A percentile compares a stretch with the other conserved stretches of the same genome.
Evolutionary conservation across 306 rosid genomes (phyloP).

Genomic region (Medicago arabica): DNA sequence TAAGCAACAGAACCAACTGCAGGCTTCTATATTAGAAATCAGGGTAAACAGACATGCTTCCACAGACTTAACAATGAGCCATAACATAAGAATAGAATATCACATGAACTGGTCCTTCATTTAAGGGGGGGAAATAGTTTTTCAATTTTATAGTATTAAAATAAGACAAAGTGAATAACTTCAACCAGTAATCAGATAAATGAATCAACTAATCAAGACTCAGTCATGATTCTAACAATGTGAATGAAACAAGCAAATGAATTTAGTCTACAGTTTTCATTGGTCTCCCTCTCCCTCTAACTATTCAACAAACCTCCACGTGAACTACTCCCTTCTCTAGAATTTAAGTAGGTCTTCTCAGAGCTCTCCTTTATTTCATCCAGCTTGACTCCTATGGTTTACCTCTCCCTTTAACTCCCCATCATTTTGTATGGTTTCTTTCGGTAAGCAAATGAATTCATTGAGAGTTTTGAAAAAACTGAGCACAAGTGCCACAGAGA

Average conservation of each 20-base stretch:
- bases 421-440: constrained; percentile 4
- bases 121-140: background rate
- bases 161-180: background rate
- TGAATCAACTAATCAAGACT: constrained; percentile 1
- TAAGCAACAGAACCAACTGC: background rate
- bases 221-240: background rate
- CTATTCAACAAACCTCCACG: background rate
- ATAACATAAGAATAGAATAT: background rate
- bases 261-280: background rate
- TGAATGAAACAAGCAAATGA: background rate
- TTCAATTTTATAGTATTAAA: background rate
- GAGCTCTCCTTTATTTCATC: background rate
- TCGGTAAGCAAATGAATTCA: background rate
- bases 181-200: background rate
- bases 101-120: background rate
- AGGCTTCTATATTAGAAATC: constrained; percentile 30
- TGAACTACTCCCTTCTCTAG: background rate
- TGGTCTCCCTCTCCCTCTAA: background rate
- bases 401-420: background rate
- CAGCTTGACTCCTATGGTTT: background rate
- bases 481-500: background rate
- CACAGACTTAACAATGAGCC: constrained; percentile 1
- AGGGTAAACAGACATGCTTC: constrained; percentile 22
- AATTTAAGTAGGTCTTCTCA: background rate
- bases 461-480: background rate